Evolutionary conservation across 345 rosid genomes (phyloP), one percentile per base, ranked within the genome.

Genomic region (Heritiera littoralis): DNA sequence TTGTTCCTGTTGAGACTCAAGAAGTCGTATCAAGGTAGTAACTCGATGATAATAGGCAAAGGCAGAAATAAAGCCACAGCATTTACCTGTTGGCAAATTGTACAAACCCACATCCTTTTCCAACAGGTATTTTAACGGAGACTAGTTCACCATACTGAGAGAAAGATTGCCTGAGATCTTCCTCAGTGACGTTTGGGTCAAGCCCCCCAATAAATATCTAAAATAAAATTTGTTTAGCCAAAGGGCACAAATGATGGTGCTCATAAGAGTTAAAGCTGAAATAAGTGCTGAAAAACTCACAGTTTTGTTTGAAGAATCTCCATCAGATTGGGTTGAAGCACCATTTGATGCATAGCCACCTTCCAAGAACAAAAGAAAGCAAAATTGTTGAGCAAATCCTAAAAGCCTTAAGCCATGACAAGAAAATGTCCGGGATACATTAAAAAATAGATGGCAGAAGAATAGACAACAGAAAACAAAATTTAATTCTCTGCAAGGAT

Each of bases 181-280:
- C 98, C 74, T 91, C 97, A 70, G 87, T 90, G 76, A 94, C 97
- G 81, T 84, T 86, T 46, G 97, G 89, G 87, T 92, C 98, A 82
- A 96, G 97, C 70, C 97, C 97, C 75, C 98, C 99, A 78, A 96
- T 97, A 88, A 96, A 96, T 85, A 96, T 92, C 99, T 96, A 87
- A 72, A 82, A 74, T 48, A 74, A 81, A 58, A 80, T 83, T 54
- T 48, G 72, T 77, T 85, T 43, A 83, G 80, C 59, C 48, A 82
- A 81, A 28, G 30, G 70, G 49, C 23, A 72, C 72, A 64, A 48
- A 49, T 76, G 12, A 7, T 10, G 61, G 6, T 35, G 40, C 59
- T 66, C 79, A 76, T 63, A 68, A 59, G 65, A 80, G 60, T 67
- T 46, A 74, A 78, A 78, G 35, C 81, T 32, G 82, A 63, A 76